A percentile compares a stretch with the other conserved stretches of the same genome.
Evolutionary conservation across 306 rosid genomes (phyloP).

Genomic region (Cucumis sativus): DNA sequence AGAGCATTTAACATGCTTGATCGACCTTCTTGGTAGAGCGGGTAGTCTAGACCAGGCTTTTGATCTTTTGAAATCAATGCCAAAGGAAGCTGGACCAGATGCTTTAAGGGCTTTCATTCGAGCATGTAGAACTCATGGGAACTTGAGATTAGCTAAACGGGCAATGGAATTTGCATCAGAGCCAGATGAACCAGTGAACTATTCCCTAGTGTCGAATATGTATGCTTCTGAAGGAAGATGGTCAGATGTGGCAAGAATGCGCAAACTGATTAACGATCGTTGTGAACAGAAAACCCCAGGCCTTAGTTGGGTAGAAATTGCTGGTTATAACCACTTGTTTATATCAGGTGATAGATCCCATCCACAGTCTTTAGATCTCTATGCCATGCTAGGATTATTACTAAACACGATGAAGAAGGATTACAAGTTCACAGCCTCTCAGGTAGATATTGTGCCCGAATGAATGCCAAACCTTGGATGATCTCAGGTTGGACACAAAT

Average conservation of each 20-base stretch:
- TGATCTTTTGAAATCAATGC: constrained; percentile 32
- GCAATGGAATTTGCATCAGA: constrained; percentile 44
- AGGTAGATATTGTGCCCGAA: background rate
- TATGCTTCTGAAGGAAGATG: constrained; percentile 56
- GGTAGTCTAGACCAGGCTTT: constrained; percentile 65
- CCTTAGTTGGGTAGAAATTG: constrained; percentile 59
- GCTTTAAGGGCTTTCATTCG: constrained; percentile 56
- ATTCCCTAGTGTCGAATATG: constrained; percentile 43
- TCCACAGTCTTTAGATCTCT: constrained; percentile 27
- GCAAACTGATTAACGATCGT: constrained; percentile 27
- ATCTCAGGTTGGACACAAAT: background rate
- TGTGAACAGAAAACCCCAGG: constrained; percentile 39
- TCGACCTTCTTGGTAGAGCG: constrained; percentile 60
- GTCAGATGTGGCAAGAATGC: constrained; percentile 43
- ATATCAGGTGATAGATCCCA: constrained; percentile 41
- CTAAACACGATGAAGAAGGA: constrained; percentile 27
- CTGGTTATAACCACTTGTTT: constrained; percentile 33
- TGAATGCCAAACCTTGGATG: background rate
- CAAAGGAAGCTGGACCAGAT: constrained; percentile 33
- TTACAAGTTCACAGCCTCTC: background rate
- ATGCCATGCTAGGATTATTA: constrained; percentile 27
- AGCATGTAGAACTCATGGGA: constrained; percentile 54
- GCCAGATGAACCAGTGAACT: constrained; percentile 43
- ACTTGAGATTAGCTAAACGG: constrained; percentile 37
- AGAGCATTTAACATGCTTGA: constrained; percentile 46